These are phyloP conservation scores for Echeveria elegans DNA, from an alignment of 164 flowering plant genomes.

Conservation along the genomic window DNA sequence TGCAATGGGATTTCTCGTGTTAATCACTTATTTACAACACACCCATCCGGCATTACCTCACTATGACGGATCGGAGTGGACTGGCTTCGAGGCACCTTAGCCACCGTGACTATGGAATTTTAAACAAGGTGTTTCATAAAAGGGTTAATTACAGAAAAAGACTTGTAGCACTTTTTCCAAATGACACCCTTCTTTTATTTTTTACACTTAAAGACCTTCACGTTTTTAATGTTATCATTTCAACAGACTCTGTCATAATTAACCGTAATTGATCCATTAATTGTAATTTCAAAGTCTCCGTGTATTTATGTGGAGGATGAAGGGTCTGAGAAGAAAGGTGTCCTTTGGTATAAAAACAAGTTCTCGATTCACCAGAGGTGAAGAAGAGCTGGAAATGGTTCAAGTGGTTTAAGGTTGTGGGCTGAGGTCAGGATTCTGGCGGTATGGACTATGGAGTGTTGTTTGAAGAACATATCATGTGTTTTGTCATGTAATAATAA, in stretches of 20 bases:
- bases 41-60: constrained; percentile 81
- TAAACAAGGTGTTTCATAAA: constrained; percentile 80
- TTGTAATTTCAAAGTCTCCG: too few species aligned
- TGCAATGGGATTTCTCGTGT: neutral
- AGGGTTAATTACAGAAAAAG: too few species aligned
- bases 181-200: constrained; percentile 69
- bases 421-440: too few species aligned
- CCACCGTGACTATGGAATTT: constrained; percentile 66
- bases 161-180: constrained; percentile 72
- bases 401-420: neutral
- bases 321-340: constrained; percentile 40
- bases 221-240: too few species aligned
- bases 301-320: constrained; percentile 71
- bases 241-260: too few species aligned
- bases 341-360: constrained; percentile 59
- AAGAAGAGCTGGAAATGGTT: too few species aligned
- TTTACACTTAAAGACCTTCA: too few species aligned
- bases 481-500: too few species aligned
- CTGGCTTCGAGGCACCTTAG: constrained; percentile 76
- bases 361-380: constrained; percentile 4
- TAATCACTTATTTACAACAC: constrained; percentile 43
- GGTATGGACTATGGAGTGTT: too few species aligned
- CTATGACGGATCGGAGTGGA: constrained; percentile 73
- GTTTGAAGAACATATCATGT: too few species aligned
- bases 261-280: too few species aligned